Conservation (phyloP, 148 eudicot genomes). For the Rhododendron ferrugineum region DNA sequence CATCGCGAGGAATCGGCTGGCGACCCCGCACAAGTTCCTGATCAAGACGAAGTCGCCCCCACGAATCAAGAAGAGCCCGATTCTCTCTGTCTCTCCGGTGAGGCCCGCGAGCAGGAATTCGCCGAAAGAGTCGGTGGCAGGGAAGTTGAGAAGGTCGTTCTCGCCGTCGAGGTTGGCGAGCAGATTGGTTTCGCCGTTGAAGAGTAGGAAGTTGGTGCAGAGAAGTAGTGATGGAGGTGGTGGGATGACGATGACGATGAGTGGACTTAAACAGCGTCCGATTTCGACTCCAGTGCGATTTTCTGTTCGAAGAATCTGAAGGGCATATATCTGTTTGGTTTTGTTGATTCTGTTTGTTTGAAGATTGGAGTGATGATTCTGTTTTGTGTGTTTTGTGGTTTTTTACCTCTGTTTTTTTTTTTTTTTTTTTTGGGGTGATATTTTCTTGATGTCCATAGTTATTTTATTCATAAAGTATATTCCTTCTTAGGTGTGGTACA, state of each 20-base stretch:
- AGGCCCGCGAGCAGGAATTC: slow-evolving; percentile 26
- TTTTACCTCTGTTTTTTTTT: background rate
- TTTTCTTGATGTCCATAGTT: slow-evolving; percentile 28
- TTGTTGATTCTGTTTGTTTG: slow-evolving; percentile 1
- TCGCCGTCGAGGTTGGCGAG: slow-evolving; percentile 75
- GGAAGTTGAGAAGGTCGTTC: slow-evolving; percentile 55
- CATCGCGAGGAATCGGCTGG: slow-evolving; percentile 36
- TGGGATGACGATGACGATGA: slow-evolving; percentile 18
- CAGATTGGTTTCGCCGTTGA: slow-evolving; percentile 79
- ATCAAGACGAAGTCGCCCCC: slow-evolving; percentile 37
- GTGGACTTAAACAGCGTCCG: slow-evolving; percentile 57
- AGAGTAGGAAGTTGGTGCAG: slow-evolving; percentile 45
- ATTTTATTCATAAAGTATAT: background rate
- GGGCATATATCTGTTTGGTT: background rate
- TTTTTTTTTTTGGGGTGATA: background rate
- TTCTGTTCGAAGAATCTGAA: slow-evolving; percentile 30
- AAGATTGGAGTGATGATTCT: background rate
- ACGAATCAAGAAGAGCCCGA: slow-evolving; percentile 41
- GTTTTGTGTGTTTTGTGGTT: background rate
- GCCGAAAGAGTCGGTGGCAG: slow-evolving; percentile 23
- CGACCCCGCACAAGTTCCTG: slow-evolving; percentile 74
- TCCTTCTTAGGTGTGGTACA: background rate
- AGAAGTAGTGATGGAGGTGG: slow-evolving; percentile 15
- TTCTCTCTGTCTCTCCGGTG: slow-evolving; percentile 36
- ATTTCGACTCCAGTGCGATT: slow-evolving; percentile 36